Base-by-base conservation (phyloP, 805 yeast species). In the Saturnispora galanensis region DNA sequence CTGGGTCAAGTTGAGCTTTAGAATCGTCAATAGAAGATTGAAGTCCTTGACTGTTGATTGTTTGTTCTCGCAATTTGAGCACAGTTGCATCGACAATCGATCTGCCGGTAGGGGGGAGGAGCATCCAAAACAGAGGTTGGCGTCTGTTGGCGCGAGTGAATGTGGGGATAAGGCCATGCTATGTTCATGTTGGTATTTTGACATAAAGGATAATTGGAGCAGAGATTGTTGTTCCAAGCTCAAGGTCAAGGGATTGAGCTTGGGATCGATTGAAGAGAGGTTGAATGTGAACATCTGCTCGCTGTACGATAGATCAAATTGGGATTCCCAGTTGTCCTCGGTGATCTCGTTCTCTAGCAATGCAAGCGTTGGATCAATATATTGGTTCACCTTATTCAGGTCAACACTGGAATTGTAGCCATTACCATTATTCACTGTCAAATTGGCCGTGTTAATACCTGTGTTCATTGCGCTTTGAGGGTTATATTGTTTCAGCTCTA, bases 41-140 rank as follows among this genome's bases (percentile, higher is more conserved):
- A 59, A 58, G 13, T 46, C 48, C 31, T 51, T 54, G 15, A 58
- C 36, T 10, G 56, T 55, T 1, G 61, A 50, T 31, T 55, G 56
- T 45, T 43, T 52, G 5, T 39, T 37, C 38, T 52, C 53, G 44
- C 65, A 59, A 9, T 43, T 44, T 10, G 41, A 45, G 47, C 64
- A 60, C 5, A 60, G 43, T 33, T 56, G 57, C 31, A 44, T 47
- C 13, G 47, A 44, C 12, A 46, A 18, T 37, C 47, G 41, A 21
- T 41, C 30, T 26, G 47, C 35, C 9, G 49, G 44, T 13, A 46
- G 31, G 4, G 48, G 17, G 2, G 42, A 16, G 18, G 42, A 43
- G 21, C 56, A 52, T 15, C 49, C 45, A 15, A 52, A 30, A 33
- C 56, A 52, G 16, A 50, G 30, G n/a, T 46, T 44, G 15, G 42